Base-by-base conservation (phyloP, 2,329 filamentous ascomycete genomes). In the Aspergillus flavus region DNA sequence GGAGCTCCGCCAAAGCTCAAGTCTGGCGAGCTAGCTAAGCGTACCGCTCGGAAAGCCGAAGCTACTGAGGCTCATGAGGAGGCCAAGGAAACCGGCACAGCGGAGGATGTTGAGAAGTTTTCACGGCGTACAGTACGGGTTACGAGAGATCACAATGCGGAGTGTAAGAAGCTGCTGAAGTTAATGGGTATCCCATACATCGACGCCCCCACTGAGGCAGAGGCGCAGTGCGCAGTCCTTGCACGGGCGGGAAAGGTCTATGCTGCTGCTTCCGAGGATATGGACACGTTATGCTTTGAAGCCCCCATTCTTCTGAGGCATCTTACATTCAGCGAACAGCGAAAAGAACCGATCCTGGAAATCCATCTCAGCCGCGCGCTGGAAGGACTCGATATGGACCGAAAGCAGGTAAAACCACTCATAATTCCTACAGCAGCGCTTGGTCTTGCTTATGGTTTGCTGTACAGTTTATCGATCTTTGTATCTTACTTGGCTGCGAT, bases 101-200 rank as follows among this genome's bases (percentile, higher is more conserved):
- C 94, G 26, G 89, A 99, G 77, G 95, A 99, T n/a, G 88, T 99
- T 4, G 95, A 99, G 81, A 98, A 97, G 80, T 99, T 98, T 81
- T 96, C 93, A 59, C 85, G 95, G 62, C 85, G 95, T 59, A 98
- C 94, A 1, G 95, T 99, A 55, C 87, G 93, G 62, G 95, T 98
- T 59, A 98, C 95, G n/a, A 87, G 91, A 67, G 94, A 99, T 81
- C 95, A 99, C 80, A 99, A 99, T 75, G 89, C 89, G 48, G 95
- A 99, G 77, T 98, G 95, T 79, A 94, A 96, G 82, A 87, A 88
- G 63, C 82, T 99, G 71, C 83, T 99, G 66, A 94, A 92, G 81
- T 84, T 98, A 62, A 99, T 99, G 95, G 95, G 95, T 14, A 89
- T 99, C 41, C 95, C 95, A 0, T 98, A 90, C 78, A 94, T 99